A percentile compares a stretch with the other conserved stretches of the same genome.
Evolutionary conservation across 1,284 basidiomycete genomes (phyloP).

Genomic region (Cutaneotrichosporon mucoides): DNA sequence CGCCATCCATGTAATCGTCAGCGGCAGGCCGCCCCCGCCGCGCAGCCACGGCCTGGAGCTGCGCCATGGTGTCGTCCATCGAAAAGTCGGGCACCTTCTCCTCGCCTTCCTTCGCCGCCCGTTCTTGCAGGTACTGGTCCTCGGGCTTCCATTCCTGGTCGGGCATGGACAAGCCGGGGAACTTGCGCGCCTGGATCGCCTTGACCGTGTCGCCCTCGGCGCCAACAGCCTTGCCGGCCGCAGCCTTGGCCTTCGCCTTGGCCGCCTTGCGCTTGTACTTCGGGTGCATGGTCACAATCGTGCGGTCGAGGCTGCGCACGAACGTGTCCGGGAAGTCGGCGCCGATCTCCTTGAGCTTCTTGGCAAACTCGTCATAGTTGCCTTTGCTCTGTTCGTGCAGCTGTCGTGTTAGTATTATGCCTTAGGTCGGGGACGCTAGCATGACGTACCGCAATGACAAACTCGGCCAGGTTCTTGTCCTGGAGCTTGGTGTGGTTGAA

Average conservation of each 20-base stretch:
- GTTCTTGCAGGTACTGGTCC: conserved; percentile 52
- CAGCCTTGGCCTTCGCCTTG: conserved; percentile 47
- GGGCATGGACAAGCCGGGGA: conserved; percentile 84
- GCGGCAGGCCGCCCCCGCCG: conserved; percentile 50
- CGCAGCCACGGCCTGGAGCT: conserved; percentile 65
- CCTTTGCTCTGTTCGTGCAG: conserved; percentile 77
- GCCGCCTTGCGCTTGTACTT: conserved; percentile 79
- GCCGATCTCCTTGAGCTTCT: conserved; percentile 71
- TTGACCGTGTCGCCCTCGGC: conserved; percentile 53
- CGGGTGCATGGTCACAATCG: conserved; percentile 91
- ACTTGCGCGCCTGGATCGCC: conserved; percentile 75
- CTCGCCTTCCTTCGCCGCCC: conserved; percentile 54
- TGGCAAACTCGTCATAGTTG: conserved; percentile 62
- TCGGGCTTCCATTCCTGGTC: conserved; percentile 60
- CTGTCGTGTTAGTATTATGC: conserved; percentile 19
- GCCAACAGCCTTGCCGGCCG: conserved; percentile 30
- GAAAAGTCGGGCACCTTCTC: conserved; percentile 49
- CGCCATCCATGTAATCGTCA: conserved; percentile 50
- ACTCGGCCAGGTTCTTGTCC: conserved; percentile 92
- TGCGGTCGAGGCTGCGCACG: conserved; percentile 85
- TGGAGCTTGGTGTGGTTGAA: conserved; percentile 72
- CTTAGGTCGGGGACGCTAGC: not conserved
- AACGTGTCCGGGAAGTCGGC: conserved; percentile 87
- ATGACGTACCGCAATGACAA: conserved; percentile 65
- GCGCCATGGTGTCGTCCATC: conserved; percentile 80